Conservation (phyloP, 2,329 filamentous ascomycete species). For the Diaporthe ilicicola region DNA sequence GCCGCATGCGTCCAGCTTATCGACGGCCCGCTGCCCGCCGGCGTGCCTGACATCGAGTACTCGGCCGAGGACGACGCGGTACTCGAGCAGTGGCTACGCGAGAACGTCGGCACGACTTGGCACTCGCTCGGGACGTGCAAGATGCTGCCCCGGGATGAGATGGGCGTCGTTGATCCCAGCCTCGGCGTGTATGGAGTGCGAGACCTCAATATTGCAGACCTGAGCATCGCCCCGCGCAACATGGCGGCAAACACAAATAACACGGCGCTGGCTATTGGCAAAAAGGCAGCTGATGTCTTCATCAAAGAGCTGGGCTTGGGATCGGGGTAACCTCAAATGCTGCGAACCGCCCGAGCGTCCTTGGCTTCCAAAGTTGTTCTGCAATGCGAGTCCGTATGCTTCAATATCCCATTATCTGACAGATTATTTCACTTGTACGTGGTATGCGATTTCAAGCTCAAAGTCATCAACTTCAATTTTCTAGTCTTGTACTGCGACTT, state of each 20-base stretch:
- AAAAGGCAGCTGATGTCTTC: conserved; percentile 48
- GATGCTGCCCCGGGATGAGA: conserved; percentile 51
- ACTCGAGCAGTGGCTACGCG: conserved; percentile 52
- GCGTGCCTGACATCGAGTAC: conserved; percentile 52
- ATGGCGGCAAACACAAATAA: conserved; percentile 54
- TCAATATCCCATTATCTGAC: neutral
- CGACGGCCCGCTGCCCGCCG: conserved; percentile 31
- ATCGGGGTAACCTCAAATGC: neutral
- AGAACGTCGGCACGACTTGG: conserved; percentile 51
- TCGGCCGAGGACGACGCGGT: conserved; percentile 56
- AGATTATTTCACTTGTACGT: neutral
- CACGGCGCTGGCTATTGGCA: conserved; percentile 54
- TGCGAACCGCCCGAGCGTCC: too few relatives aligned
- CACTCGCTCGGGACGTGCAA: conserved; percentile 55
- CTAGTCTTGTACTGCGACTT: neutral
- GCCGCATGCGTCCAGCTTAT: conserved; percentile 45
- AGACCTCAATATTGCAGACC: conserved; percentile 50
- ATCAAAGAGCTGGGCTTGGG: conserved; percentile 25
- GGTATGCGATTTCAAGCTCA: neutral
- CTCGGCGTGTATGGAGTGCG: conserved; percentile 51
- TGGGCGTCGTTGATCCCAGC: conserved; percentile 51
- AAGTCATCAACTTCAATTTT: neutral
- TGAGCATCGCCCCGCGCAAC: conserved; percentile 48
- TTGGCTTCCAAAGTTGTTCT: neutral
- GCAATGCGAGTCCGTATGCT: neutral